Conservation (phyloP, 768 basidiomycete species). For the Gymnopilus junonius region DNA sequence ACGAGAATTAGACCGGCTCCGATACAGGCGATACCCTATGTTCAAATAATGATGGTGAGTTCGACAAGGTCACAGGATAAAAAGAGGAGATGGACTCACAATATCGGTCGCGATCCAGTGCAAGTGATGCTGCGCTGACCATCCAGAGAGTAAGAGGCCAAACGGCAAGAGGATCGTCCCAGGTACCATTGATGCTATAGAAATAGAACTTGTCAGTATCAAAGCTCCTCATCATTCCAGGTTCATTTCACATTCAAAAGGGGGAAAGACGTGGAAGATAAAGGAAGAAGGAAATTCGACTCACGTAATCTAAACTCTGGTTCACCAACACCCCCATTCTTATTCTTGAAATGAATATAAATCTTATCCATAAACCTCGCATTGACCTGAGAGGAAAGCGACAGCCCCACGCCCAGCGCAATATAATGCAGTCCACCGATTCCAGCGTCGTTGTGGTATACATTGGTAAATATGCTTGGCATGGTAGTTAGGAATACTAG, state of each 20-base stretch:
- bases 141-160: slow-evolving; percentile 73
- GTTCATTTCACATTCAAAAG: too few relatives aligned
- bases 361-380: slow-evolving; percentile 59
- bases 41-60: neutral
- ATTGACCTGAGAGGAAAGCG: slow-evolving; percentile 54
- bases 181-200: slow-evolving; percentile 60
- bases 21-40: slow-evolving; percentile 60
- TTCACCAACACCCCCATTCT: slow-evolving; percentile 50
- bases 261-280: too few relatives aligned
- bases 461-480: slow-evolving; percentile 56
- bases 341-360: slow-evolving; percentile 53
- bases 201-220: too few relatives aligned
- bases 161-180: slow-evolving; percentile 64
- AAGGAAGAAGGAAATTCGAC: too few relatives aligned
- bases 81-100: slow-evolving; percentile 38
- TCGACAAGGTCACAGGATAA: neutral
- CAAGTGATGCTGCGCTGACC: slow-evolving; percentile 59
- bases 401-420: slow-evolving; percentile 68
- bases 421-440: slow-evolving; percentile 74
- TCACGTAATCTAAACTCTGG: slow-evolving; percentile 55
- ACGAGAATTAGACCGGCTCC: slow-evolving; percentile 61
- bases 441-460: slow-evolving; percentile 59
- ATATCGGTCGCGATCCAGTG: slow-evolving; percentile 78
- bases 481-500: slow-evolving; percentile 72
- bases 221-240: neutral